Conservation (phyloP, 1,284 basidiomycete genomes). For the Porogramme epimiltina region DNA sequence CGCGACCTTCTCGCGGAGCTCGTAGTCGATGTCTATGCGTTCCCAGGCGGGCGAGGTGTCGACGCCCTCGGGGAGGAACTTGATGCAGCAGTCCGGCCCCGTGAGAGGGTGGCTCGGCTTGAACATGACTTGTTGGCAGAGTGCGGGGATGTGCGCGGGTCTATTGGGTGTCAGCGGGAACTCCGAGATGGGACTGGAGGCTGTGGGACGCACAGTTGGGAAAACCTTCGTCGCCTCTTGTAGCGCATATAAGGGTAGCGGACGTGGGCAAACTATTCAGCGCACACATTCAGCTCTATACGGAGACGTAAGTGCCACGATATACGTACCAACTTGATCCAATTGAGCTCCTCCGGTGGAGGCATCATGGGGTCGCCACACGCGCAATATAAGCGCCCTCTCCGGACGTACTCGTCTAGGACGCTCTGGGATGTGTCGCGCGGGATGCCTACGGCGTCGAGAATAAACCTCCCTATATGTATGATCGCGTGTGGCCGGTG, state of each 20-base stretch:
- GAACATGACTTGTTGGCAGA: no score
- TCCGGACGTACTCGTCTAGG: background rate
- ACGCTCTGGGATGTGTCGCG: background rate
- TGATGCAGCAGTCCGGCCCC: background rate
- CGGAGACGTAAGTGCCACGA: no score
- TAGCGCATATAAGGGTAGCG: no score
- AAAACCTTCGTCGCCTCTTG: no score
- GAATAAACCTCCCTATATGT: background rate
- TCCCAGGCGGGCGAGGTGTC: background rate
- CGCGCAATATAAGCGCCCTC: conserved; percentile 3
- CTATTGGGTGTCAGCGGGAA: no score
- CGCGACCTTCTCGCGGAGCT: background rate
- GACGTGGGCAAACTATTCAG: background rate
- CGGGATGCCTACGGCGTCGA: background rate
- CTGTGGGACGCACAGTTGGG: no score
- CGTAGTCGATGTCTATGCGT: background rate
- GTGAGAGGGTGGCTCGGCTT: conserved; percentile 2
- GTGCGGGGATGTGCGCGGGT: no score
- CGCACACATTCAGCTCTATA: no score
- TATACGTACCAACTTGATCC: background rate
- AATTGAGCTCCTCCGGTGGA: background rate
- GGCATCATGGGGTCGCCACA: conserved; percentile 7
- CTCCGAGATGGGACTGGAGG: no score
- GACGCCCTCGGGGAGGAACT: conserved; percentile 4
- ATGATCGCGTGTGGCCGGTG: background rate